Evolutionary conservation across 1,284 basidiomycete species (phyloP), one percentile per base, ranked within the genome.

Genomic region (Ceratobasidium sp.): DNA sequence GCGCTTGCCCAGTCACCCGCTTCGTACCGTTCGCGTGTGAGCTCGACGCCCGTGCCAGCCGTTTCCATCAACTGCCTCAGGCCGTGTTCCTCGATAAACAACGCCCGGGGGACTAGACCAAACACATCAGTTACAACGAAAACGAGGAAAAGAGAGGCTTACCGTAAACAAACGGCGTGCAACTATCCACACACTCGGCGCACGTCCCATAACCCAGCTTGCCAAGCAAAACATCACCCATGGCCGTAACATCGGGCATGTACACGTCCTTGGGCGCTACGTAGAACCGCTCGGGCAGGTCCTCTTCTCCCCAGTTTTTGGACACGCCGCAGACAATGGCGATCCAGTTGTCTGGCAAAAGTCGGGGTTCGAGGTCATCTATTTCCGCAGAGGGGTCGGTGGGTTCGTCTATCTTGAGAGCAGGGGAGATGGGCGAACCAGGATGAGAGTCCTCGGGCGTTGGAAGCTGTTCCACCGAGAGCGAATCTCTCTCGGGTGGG

Each of bases 1-100:
- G 83, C 80, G 10, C 74, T 72, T 1, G 87, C 85, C 89, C 90
- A 91, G 68, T 88, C 83, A 4, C 90, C 90, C 22, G 78, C 80
- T 77, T 92, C 90, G 74, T 91, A 92, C 17, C 81, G 78, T 25
- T 82, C 79, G 15, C 87, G 82, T 17, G 83, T 80, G 45, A 92
- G 82, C 76, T 90, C 88, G 13, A 90, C 80, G 13, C 88, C 88
- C 6, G 86, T 84, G 10, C 88, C 88, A 67, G 86, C 83, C 47
- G 79, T 78, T 43, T 84, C 80, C 38, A 92, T 84, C 27, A 89
- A 79, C 12, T 87, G 78, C 2, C 86, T 84, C 40, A 93, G 79
- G 2, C 90, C 90, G 73, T 89, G 86, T 75, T 92, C 90, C 75
- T 92, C 90, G 54, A 92, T 85, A 73, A 93, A 92, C 34, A 92